Percentiles rank a stretch among this genome's conserved stretches.
Conservation (phyloP, 1,139 yeast species). For the Lodderomyces oxycetoniae region DNA sequence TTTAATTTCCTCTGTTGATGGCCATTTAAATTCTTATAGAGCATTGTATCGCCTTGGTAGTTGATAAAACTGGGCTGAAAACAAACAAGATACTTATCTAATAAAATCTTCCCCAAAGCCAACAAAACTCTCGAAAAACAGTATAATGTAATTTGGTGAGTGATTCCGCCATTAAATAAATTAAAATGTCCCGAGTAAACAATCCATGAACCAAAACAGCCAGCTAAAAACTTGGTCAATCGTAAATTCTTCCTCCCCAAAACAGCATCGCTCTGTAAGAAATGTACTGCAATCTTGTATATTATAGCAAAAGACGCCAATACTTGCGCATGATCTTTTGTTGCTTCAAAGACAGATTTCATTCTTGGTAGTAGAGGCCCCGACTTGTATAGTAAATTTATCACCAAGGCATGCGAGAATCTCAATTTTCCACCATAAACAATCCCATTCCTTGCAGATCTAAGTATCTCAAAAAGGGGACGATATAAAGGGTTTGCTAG, state of each 20-base stretch:
- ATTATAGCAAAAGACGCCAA: conserved; percentile 64
- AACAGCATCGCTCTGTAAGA: conserved; percentile 31
- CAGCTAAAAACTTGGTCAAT: conserved; percentile 52
- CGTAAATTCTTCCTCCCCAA: conserved; percentile 30
- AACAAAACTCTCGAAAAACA: conserved; percentile 56
- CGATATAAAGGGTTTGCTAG: conserved; percentile 29
- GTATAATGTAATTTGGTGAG: conserved; percentile 58
- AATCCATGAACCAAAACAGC: conserved; percentile 58
- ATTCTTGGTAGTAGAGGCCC: conserved; percentile 47
- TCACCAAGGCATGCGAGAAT: conserved; percentile 69
- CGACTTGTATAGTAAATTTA: conserved; percentile 52
- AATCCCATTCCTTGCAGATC: conserved; percentile 48
- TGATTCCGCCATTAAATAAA: conserved; percentile 46
- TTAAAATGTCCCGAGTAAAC: conserved; percentile 59
- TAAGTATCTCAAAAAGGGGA: conserved; percentile 36
- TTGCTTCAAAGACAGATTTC: conserved; percentile 49
- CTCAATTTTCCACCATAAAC: conserved; percentile 73
- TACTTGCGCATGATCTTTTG: conserved; percentile 62
- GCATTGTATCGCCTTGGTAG: conserved; percentile 19
- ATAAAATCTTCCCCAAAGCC: conserved; percentile 47
- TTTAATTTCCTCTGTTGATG: conserved; percentile 34
- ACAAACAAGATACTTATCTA: conserved; percentile 36
- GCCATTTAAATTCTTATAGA: conserved; percentile 27
- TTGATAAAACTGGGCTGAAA: conserved; percentile 31
- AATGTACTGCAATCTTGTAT: conserved; percentile 42